Evolutionary conservation across 768 basidiomycete genomes (phyloP).

Genomic region (Tubosaeta brunneosetosa): DNA sequence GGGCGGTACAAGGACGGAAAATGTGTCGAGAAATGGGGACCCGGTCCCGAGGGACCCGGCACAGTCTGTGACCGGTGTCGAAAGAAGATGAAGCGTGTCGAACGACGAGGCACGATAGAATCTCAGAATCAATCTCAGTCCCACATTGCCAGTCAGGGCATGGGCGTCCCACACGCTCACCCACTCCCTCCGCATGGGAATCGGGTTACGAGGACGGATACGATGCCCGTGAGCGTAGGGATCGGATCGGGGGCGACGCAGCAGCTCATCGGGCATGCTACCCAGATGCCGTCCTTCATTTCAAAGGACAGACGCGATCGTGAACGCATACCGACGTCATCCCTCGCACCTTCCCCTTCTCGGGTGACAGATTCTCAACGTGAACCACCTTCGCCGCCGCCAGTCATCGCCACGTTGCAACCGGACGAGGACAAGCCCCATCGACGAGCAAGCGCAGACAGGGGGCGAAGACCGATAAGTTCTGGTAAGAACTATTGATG

Average conservation of each 20-base stretch:
- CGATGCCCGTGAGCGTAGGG: conserved; percentile 27
- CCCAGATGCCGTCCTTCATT: conserved; percentile 22
- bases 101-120: conserved; percentile 65
- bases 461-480: conserved; percentile 27
- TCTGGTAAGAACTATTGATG: conserved; percentile 18
- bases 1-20: conserved; percentile 82
- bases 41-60: conserved; percentile 77
- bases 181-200: conserved; percentile 18
- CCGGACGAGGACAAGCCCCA: conserved; percentile 23
- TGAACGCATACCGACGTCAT: conserved; percentile 23
- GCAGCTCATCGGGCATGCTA: conserved; percentile 21
- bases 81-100: conserved; percentile 84
- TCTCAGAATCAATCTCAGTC: conserved; percentile 23
- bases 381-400: conserved; percentile 31
- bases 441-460: conserved; percentile 19
- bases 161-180: conserved; percentile 17
- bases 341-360: conserved; percentile 17
- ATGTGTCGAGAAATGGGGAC: conserved; percentile 87
- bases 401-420: conserved; percentile 30
- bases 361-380: conserved; percentile 16
- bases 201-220: conserved; percentile 27
- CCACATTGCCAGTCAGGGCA: conserved; percentile 13
- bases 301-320: conserved; percentile 27
- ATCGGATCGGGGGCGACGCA: conserved; percentile 26
- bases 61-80: conserved; percentile 84